phyloP scores from a whole-genome alignment of 257 asterid genomes.

The Osmanthus fragrans region DNA sequence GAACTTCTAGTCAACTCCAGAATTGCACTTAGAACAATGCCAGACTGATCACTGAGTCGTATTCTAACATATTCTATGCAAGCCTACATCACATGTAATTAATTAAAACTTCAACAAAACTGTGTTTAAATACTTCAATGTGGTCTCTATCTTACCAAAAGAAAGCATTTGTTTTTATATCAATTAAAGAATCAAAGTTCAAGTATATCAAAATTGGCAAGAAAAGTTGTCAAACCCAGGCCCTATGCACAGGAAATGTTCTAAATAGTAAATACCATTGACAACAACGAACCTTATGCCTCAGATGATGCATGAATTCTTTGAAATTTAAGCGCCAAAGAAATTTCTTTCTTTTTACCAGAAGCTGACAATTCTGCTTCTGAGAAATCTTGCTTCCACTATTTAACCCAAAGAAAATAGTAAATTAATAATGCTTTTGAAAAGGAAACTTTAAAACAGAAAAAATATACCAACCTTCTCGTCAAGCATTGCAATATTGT shows the following conservation, averaged over 20 bases:
- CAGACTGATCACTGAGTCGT: constrained; percentile 57
- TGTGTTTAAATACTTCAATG: neutral
- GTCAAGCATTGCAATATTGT: too few relatives aligned
- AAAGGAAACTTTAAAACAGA: too few relatives aligned
- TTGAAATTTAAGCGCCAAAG: constrained; percentile 93
- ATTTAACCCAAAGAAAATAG: too few relatives aligned
- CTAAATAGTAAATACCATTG: constrained; percentile 9
- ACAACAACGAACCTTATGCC: constrained; percentile 60
- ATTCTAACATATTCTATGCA: constrained; percentile 62
- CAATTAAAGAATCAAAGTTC: too few relatives aligned
- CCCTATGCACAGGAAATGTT: constrained; percentile 5
- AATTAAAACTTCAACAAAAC: neutral
- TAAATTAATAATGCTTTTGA: too few relatives aligned
- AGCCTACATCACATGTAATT: constrained; percentile 41
- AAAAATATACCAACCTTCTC: too few relatives aligned
- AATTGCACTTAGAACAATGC: too few relatives aligned
- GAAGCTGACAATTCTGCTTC: constrained; percentile 45
- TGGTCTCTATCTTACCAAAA: too few relatives aligned
- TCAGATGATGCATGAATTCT: constrained; percentile 64
- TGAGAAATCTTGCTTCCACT: too few relatives aligned
- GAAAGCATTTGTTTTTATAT: too few relatives aligned
- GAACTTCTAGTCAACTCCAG: constrained; percentile 56
- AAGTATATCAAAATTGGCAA: too few relatives aligned
- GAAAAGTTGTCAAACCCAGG: too few relatives aligned
- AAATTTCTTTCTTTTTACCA: constrained; percentile 52